Conservation (phyloP, 345 rosid species). For the Adansonia digitata region DNA sequence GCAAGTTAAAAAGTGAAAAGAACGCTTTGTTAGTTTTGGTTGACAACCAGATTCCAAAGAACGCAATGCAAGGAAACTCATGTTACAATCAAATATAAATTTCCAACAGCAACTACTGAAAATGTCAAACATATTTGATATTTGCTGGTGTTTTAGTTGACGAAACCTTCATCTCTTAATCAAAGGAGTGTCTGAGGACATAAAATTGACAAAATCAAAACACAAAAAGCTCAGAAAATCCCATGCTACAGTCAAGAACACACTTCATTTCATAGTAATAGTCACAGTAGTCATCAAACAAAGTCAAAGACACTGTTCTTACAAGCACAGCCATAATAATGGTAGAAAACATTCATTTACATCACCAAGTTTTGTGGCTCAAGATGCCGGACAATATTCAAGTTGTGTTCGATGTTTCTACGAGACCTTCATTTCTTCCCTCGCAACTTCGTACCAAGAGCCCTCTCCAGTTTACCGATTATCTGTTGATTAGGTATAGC, state of each 20-base stretch:
- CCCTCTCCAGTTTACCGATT: slow-evolving; percentile 82
- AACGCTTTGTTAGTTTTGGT: no score
- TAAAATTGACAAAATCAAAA: background rate
- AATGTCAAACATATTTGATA: background rate
- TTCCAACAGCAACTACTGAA: background rate
- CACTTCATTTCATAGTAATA: background rate
- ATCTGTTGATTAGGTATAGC: slow-evolving; percentile 96
- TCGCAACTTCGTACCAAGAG: slow-evolving; percentile 80
- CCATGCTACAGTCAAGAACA: background rate
- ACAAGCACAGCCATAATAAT: slow-evolving; percentile 20
- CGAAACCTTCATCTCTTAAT: background rate
- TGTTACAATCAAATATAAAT: no score
- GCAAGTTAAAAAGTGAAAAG: no score
- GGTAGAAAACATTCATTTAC: slow-evolving; percentile 34
- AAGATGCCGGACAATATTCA: background rate
- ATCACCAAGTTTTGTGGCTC: slow-evolving; percentile 31
- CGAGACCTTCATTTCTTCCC: slow-evolving; percentile 59
- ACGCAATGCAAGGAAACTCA: no score
- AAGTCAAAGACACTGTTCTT: background rate
- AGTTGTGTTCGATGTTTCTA: background rate
- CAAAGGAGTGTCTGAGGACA: background rate
- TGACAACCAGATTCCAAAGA: no score
- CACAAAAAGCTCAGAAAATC: background rate
- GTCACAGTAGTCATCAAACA: background rate
- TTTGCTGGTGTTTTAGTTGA: background rate